Base-by-base conservation (phyloP, 768 basidiomycete genomes). In the Podaxis mareebaensis region DNA sequence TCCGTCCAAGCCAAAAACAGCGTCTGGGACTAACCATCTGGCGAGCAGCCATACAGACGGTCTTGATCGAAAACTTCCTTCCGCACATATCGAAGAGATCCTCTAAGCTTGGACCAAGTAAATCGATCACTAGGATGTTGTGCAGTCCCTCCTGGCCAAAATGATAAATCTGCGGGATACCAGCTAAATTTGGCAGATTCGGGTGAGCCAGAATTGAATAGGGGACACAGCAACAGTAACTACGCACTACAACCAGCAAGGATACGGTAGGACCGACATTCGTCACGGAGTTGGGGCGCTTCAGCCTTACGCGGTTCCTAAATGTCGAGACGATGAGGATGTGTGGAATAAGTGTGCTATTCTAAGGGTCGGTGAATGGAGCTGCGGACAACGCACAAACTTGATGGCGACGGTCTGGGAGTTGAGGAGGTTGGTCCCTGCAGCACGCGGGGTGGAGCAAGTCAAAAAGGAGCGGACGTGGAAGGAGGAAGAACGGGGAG, bases 61-160 rank as follows among this genome's bases (percentile, higher is more conserved):
- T 99, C 85, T 99, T 99, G 78, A 92, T 90, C 65, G 90, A 90
- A 78, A 99, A 99, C 77, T 97, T 98, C 69, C 97, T 88, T 3
- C 94, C 93, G 71, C 97, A 99, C 92, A 99, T 96, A 78, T 99
- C 97, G 74, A 99, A 99, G 60, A 99, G 81, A 75, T 99, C 97
- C 77, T 99, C 97, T 66, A 99, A 76, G 74, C 92, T 95, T 11
- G 96, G 96, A 3, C 97, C 97, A 38, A 99, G 85, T 39, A 99
- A 85, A 79, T 99, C 97, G 71, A 99, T 99, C 68, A 99, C 96
- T 65, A 99, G 87, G 67, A 99, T 96, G 72, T 99, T 99, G 80
- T 99, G 96, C 30, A 99, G 84, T 13, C 92, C 97, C 77, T 99
- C 97, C 78, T 98, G 96, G 53, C 97, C 97, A 75, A 99, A 99